These are phyloP conservation scores for Endocalyx cinctus DNA, from an alignment of 2,329 filamentous ascomycete genomes.

Conservation along the genomic window DNA sequence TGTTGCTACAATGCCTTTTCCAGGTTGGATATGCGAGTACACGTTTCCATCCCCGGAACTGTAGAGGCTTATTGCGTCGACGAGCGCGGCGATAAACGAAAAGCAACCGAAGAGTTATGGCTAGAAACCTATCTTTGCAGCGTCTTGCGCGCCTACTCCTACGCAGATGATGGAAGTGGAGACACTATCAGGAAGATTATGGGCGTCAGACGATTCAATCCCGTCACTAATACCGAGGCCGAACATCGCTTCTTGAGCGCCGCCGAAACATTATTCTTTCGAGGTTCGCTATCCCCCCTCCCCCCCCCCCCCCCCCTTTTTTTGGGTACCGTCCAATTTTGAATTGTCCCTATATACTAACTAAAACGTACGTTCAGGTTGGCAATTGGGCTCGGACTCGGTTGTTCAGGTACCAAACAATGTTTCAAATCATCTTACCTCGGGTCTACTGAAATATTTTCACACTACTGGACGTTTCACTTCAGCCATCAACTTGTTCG, in stretches of 20 bases:
- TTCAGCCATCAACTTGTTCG: slow-evolving; percentile 95
- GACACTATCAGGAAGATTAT: slow-evolving; percentile 96
- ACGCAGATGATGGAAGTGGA: slow-evolving; percentile 91
- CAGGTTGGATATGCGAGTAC: slow-evolving; percentile 94
- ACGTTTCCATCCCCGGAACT: slow-evolving; percentile 93
- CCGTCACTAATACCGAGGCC: slow-evolving; percentile 95
- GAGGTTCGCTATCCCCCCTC: slow-evolving; percentile 49
- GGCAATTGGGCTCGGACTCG: slow-evolving; percentile 93
- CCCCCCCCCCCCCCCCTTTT: too few relatives aligned
- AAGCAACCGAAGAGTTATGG: slow-evolving; percentile 92
- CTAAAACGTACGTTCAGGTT: slow-evolving; percentile 53
- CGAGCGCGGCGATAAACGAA: slow-evolving; percentile 90
- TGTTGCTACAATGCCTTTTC: slow-evolving; percentile 99
- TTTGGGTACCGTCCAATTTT: too few relatives aligned
- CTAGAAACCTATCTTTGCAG: slow-evolving; percentile 96
- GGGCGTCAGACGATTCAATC: slow-evolving; percentile 95
- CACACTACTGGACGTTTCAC: slow-evolving; percentile 90
- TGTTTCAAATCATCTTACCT: slow-evolving; percentile 91
- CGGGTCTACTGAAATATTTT: slow-evolving; percentile 92
- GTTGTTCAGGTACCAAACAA: slow-evolving; percentile 97
- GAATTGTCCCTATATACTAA: too few relatives aligned
- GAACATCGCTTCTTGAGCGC: slow-evolving; percentile 95
- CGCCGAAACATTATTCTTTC: slow-evolving; percentile 91
- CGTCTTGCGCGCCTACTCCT: slow-evolving; percentile 89
- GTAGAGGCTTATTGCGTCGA: slow-evolving; percentile 98